These are phyloP conservation scores for Salpingoeca rosetta DNA, from an alignment of 78 protist genomes.

Conservation along the genomic window DNA sequence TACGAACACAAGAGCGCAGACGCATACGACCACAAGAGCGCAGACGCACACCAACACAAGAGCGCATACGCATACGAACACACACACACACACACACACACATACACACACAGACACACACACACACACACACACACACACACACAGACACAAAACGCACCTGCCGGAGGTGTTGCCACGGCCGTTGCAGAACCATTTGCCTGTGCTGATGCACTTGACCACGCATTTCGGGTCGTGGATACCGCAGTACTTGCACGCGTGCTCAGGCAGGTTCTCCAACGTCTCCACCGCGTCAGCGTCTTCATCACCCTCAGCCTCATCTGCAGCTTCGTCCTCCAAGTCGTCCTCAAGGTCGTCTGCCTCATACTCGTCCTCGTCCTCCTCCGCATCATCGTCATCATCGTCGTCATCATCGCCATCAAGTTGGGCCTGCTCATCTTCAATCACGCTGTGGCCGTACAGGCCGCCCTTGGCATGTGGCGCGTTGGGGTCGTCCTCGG, in stretches of 20 bases:
- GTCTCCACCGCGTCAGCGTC: background rate
- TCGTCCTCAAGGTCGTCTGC: constrained; percentile 5
- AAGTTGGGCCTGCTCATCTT: background rate
- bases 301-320: no score
- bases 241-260: constrained; percentile 76
- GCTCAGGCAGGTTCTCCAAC: constrained; percentile 10
- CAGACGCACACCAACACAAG: no score
- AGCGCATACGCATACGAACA: no score
- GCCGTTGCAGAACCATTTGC: constrained; percentile 95
- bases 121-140: no score
- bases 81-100: no score
- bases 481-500: no score
- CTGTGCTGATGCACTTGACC: constrained; percentile 72
- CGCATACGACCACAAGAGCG: no score
- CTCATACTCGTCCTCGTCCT: background rate
- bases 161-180: constrained; percentile 54
- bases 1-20: no score
- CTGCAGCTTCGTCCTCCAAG: constrained; percentile 11
- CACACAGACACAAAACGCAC: no score
- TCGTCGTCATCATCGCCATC: background rate
- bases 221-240: constrained; percentile 73
- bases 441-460: background rate
- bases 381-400: constrained; percentile 1
- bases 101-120: no score
- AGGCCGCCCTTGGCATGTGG: no score